A percentile compares a stretch with the other conserved stretches of the same genome.
phyloP scores from a whole-genome alignment of 2,329 filamentous ascomycete species.

The Aspergillus flavus region DNA sequence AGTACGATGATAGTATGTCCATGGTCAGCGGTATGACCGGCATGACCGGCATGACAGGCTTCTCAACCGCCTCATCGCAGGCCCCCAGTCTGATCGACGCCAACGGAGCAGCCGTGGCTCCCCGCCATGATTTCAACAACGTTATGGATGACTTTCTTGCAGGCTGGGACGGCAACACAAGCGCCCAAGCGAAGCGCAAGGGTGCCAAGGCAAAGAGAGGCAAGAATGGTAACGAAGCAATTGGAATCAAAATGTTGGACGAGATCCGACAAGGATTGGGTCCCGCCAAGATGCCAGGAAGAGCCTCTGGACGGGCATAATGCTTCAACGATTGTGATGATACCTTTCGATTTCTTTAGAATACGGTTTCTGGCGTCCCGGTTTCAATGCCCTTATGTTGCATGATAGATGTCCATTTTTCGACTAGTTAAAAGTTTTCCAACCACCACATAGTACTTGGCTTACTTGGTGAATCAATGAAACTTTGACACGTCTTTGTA shows the following conservation, averaged over 20 bases:
- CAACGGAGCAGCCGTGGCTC: conserved; percentile 51
- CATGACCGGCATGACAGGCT: conserved; percentile 63
- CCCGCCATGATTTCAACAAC: conserved; percentile 78
- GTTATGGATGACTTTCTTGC: conserved; percentile 94
- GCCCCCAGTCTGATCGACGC: conserved; percentile 57
- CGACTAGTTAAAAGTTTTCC: neutral
- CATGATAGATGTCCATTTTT: conserved; percentile 1
- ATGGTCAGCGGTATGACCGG: conserved; percentile 55
- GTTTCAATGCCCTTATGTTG: conserved; percentile 8
- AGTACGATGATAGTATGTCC: conserved; percentile 55
- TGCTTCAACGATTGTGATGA: conserved; percentile 21
- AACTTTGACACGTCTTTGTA: neutral
- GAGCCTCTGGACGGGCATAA: conserved; percentile 36
- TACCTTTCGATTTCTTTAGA: conserved; percentile 21
- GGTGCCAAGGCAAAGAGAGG: conserved; percentile 60
- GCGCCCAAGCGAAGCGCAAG: conserved; percentile 45
- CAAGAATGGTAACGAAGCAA: conserved; percentile 79
- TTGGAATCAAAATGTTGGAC: conserved; percentile 84
- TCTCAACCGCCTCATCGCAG: conserved; percentile 56
- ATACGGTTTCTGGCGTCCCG: neutral
- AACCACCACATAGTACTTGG: neutral
- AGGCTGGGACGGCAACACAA: conserved; percentile 52
- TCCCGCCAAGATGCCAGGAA: conserved; percentile 63
- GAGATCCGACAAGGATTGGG: conserved; percentile 82
- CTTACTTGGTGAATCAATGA: neutral